phyloP scores from a whole-genome alignment of 306 rosid genomes.

The Quercus dentata region DNA sequence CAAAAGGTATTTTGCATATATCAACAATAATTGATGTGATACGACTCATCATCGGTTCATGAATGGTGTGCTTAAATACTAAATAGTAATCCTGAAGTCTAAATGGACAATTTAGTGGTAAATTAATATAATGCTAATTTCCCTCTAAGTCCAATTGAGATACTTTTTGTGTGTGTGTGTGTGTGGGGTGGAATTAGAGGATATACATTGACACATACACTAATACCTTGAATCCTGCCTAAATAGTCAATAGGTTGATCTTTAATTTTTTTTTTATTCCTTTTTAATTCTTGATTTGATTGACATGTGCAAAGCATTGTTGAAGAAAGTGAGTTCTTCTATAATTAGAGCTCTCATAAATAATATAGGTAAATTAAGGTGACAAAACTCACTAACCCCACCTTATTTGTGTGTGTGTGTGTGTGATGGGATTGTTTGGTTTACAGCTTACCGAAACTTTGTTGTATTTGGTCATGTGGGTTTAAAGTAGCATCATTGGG shows the following conservation, averaged over 20 bases:
- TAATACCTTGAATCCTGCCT: not conserved
- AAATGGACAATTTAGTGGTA: too few species aligned
- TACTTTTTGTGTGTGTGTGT: too few species aligned
- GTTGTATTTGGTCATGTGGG: not conserved
- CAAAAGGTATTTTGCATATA: not conserved
- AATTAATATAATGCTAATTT: too few species aligned
- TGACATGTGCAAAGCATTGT: not conserved
- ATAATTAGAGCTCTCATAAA: not conserved
- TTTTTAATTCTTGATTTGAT: not conserved
- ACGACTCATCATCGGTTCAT: not conserved
- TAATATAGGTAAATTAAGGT: too few species aligned
- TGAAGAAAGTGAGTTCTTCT: not conserved
- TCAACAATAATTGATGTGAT: not conserved
- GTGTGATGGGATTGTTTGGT: not conserved
- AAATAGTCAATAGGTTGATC: not conserved
- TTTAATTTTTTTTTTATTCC: not conserved
- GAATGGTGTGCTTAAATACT: too few species aligned
- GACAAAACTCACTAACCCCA: too few species aligned
- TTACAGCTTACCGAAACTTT: not conserved
- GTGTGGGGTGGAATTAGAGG: too few species aligned
- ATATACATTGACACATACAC: not conserved
- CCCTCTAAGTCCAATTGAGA: too few species aligned
- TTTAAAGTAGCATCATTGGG: conserved; percentile 18
- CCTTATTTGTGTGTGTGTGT: not conserved
- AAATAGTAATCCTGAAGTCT: too few species aligned